A percentile compares a stretch with the other conserved stretches of the same genome.
Conservation (phyloP, 2,329 filamentous ascomycete genomes). For the Trichoderma asperellum region DNA sequence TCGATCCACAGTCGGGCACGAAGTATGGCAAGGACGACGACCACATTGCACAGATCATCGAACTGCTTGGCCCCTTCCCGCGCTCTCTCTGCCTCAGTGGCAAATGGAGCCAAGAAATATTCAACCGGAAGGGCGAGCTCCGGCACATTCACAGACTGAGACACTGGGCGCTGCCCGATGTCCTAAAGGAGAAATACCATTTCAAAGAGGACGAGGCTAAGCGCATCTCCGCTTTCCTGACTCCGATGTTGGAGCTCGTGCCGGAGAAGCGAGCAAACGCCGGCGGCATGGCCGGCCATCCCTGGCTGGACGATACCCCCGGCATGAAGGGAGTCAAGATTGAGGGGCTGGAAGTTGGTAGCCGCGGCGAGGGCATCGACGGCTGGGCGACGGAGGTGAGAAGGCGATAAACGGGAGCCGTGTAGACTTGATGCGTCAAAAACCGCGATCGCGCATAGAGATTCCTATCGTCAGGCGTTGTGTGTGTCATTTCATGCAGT, state of each 20-base stretch:
- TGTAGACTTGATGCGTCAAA: slow-evolving; percentile 18
- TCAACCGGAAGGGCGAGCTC: slow-evolving; percentile 95
- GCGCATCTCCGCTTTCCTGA: slow-evolving; percentile 77
- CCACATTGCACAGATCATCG: slow-evolving; percentile 98
- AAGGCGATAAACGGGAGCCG: slow-evolving; percentile 61
- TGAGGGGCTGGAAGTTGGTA: slow-evolving; percentile 74
- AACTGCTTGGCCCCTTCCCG: slow-evolving; percentile 90
- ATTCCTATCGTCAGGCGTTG: background rate
- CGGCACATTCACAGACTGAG: slow-evolving; percentile 95
- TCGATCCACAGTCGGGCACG: slow-evolving; percentile 96
- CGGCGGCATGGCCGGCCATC: slow-evolving; percentile 87
- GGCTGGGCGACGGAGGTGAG: slow-evolving; percentile 91
- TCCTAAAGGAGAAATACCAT: slow-evolving; percentile 95
- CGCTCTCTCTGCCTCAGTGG: slow-evolving; percentile 89
- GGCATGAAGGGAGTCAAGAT: slow-evolving; percentile 85
- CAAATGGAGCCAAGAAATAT: slow-evolving; percentile 98
- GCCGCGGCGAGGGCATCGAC: slow-evolving; percentile 87
- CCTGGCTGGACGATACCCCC: slow-evolving; percentile 80
- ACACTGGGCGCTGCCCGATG: slow-evolving; percentile 93
- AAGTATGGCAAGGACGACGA: slow-evolving; percentile 99
- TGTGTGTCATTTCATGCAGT: background rate
- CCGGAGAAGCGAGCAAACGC: slow-evolving; percentile 92
- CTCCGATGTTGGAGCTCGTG: slow-evolving; percentile 87
- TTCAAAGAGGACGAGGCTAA: slow-evolving; percentile 82
- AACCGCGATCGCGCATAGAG: background rate